Percentiles rank a stretch among this genome's conserved stretches.
These are phyloP conservation scores for Globisporangium mamillatum DNA, from an alignment of 352 stramenopile species.

Conservation along the genomic window DNA sequence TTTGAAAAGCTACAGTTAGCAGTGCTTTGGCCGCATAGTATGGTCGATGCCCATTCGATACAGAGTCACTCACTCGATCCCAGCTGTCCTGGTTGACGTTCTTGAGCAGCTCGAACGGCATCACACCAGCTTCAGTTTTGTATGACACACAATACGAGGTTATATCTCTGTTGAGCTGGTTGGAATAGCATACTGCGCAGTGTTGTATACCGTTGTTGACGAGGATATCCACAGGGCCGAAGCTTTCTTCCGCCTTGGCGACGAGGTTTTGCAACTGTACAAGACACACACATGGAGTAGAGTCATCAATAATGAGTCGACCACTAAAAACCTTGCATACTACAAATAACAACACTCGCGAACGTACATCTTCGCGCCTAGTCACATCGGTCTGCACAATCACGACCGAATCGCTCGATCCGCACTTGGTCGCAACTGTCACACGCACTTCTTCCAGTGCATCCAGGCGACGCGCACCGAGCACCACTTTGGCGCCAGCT, in stretches of 20 bases:
- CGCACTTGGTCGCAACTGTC: conserved; percentile 28
- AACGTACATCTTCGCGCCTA: conserved; percentile 48
- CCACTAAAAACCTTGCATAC: neutral
- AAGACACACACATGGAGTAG: neutral
- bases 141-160: neutral
- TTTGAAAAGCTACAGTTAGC: too few species aligned
- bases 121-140: conserved; percentile 72
- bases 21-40: too few species aligned
- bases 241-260: conserved; percentile 44
- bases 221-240: conserved; percentile 84
- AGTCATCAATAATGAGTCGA: neutral
- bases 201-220: conserved; percentile 79
- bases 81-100: conserved; percentile 91
- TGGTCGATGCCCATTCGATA: neutral
- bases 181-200: neutral
- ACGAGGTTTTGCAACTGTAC: conserved; percentile 57
- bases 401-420: conserved; percentile 29
- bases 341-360: neutral
- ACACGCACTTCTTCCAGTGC: conserved; percentile 48
- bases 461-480: conserved; percentile 72
- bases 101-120: conserved; percentile 91
- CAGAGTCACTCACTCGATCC: conserved; percentile 38
- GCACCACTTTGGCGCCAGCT: conserved; percentile 76
- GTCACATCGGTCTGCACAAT: conserved; percentile 66
- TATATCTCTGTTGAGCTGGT: neutral